These are phyloP conservation scores for Chamaenerion angustifolium DNA, from an alignment of 345 rosid genomes.

Conservation along the genomic window DNA sequence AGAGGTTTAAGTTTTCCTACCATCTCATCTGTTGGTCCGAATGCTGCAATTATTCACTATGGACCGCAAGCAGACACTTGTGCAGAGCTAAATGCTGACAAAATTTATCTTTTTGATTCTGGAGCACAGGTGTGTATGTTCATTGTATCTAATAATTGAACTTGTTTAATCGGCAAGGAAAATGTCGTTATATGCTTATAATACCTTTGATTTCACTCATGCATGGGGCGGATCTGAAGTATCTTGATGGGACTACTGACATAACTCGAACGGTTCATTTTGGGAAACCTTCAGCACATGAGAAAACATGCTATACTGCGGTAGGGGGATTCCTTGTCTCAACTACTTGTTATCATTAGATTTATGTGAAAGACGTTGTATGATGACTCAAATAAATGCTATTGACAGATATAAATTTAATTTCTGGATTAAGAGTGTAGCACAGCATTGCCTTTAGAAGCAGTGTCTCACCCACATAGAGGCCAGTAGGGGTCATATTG, in stretches of 20 bases:
- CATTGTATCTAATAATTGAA: slow-evolving; percentile 2
- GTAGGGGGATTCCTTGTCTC: slow-evolving; percentile 22
- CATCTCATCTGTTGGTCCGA: slow-evolving; percentile 88
- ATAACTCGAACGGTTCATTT: slow-evolving; percentile 93
- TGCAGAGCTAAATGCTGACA: slow-evolving; percentile 73
- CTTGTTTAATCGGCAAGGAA: background rate
- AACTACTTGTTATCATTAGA: background rate
- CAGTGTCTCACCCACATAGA: too few species aligned
- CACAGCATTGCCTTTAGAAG: too few species aligned
- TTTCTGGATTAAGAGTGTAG: too few species aligned
- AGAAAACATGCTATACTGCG: slow-evolving; percentile 77
- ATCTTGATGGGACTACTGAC: slow-evolving; percentile 96
- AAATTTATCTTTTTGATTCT: slow-evolving; percentile 82
- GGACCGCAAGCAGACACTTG: slow-evolving; percentile 58
- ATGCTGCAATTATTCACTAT: slow-evolving; percentile 91
- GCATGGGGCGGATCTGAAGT: slow-evolving; percentile 30
- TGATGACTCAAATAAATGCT: background rate
- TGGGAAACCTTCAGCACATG: slow-evolving; percentile 86
- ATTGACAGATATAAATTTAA: too few species aligned
- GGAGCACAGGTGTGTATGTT: slow-evolving; percentile 75
- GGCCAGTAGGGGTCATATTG: too few species aligned
- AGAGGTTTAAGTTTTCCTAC: slow-evolving; percentile 95
- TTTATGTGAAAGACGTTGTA: background rate
- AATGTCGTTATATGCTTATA: background rate
- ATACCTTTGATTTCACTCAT: slow-evolving; percentile 2